A percentile compares a stretch with the other conserved stretches of the same genome.
These are phyloP conservation scores for Zoysia japonica DNA, from an alignment of 176 grass and related monocot species.

Conservation along the genomic window DNA sequence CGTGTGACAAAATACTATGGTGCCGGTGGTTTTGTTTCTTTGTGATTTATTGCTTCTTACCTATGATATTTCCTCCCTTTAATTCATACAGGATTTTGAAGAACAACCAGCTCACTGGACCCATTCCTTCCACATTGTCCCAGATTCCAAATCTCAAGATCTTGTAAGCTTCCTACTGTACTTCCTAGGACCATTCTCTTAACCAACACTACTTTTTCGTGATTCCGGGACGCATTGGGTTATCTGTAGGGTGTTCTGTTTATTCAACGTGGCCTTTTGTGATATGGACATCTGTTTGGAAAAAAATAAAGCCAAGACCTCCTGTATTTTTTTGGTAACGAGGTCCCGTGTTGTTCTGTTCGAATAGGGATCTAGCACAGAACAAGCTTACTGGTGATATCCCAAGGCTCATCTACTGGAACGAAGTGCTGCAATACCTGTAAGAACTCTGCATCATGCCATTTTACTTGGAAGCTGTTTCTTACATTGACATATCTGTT, in stretches of 20 bases:
- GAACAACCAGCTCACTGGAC: slow-evolving; percentile 91
- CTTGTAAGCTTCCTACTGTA: slow-evolving; percentile 54
- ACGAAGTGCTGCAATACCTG: slow-evolving; percentile 98
- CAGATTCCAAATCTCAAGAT: slow-evolving; percentile 97
- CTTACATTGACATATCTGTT: slow-evolving; percentile 7
- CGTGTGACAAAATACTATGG: background rate
- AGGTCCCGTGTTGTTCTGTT: slow-evolving; percentile 23
- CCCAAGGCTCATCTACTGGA: slow-evolving; percentile 94
- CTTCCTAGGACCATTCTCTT: slow-evolving; percentile 35
- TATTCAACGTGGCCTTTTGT: slow-evolving; percentile 21
- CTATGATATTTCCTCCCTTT: slow-evolving; percentile 36
- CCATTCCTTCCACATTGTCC: slow-evolving; percentile 96
- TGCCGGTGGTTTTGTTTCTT: slow-evolving; percentile 14
- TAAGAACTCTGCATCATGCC: slow-evolving; percentile 31
- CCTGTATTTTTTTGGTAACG: slow-evolving; percentile 1
- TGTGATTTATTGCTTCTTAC: slow-evolving; percentile 15
- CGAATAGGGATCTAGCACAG: slow-evolving; percentile 79
- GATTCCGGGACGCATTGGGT: slow-evolving; percentile 31
- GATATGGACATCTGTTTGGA: background rate
- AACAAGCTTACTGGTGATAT: slow-evolving; percentile 92
- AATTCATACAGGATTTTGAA: slow-evolving; percentile 77
- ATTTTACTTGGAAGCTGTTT: background rate
- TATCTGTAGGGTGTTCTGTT: background rate
- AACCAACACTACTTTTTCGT: slow-evolving; percentile 32
- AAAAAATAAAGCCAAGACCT: background rate